Evolutionary conservation across 2,329 filamentous ascomycete species (phyloP).

Genomic region (Ceratocystis huliohia): DNA sequence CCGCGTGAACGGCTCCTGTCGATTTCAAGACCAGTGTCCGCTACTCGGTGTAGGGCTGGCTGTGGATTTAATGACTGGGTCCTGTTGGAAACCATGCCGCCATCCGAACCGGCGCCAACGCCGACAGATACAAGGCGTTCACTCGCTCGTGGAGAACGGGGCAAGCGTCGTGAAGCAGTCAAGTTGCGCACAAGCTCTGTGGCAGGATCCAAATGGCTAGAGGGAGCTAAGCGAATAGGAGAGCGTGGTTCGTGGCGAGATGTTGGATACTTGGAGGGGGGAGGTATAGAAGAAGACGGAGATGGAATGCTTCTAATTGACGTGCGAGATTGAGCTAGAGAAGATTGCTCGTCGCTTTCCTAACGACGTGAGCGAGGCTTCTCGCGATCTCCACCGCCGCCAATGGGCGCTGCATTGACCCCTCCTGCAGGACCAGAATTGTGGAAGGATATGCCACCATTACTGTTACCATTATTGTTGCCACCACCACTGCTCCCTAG

Average conservation of each 20-base stretch:
- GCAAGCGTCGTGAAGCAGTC: not conserved
- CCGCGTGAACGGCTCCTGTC: too few species aligned
- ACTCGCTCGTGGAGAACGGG: not conserved
- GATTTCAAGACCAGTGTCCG: too few species aligned
- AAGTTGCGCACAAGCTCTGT: not conserved
- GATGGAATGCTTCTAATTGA: not conserved
- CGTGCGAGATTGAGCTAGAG: not conserved
- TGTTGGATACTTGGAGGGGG: not conserved
- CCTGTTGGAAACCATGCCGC: not conserved
- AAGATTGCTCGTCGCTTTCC: conserved; percentile 6
- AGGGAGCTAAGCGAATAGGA: too few species aligned
- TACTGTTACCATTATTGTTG: not conserved
- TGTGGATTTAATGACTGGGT: not conserved
- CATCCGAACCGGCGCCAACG: not conserved
- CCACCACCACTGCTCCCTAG: not conserved
- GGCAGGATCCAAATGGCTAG: not conserved
- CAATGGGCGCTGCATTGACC: conserved; percentile 19
- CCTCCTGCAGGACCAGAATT: conserved; percentile 15
- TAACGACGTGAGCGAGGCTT: conserved; percentile 29
- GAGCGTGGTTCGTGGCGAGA: too few species aligned
- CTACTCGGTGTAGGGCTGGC: not conserved
- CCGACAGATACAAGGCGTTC: not conserved
- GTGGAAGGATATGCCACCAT: not conserved
- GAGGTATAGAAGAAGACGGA: not conserved
- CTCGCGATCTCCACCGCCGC: conserved; percentile 26